Base-by-base conservation (phyloP, 2,329 filamentous ascomycete genomes). In the Calonectria leucothoes region DNA sequence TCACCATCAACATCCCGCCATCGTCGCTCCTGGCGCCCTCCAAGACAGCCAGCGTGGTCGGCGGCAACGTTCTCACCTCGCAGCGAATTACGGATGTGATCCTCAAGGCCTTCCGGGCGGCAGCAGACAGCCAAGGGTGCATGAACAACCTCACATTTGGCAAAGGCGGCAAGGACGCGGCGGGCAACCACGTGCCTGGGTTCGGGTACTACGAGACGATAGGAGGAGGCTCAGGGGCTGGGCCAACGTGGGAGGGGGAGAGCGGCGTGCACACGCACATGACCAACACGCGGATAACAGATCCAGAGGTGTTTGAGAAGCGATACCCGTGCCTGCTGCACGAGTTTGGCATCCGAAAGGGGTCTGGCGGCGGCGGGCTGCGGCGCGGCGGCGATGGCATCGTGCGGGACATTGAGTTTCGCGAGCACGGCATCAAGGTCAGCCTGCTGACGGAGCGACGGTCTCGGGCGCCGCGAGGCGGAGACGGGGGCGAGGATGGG, bases 121-220 rank as follows among this genome's bases (percentile, higher is more conserved):
- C 93, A 76, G 93, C 94, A 3, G 94, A 94, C 23, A 92, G 89
- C 7, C 94, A 96, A 79, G 94, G 94, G 17, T 93, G 94, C 83
- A 94, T 92, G 82, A 96, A 96, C 83, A 96, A 96, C 81, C 88
- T 96, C 10, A 96, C 94, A 0, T 96, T 96, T 78, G 94, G 94
- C 64, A 95, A 94, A 79, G 93, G 94, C 68, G 94, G 94, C 52
- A 92, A 93, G 73, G 88, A 90, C 69, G 88, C 89, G n/a, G 87
- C 91, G 6, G 81, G 82, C 48, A 77, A 91, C 64, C 77, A 80
- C 37, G 73, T 75, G 10, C 74, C 81, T 31, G 94, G 94, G 0
- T 97, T 97, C 81, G 94, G 94, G 12, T 97, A 96, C 86, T 96
- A 96, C 82, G 94, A 97, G 83, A 96, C 94, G 7, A 95, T 97